Base-by-base conservation (phyloP, 352 stramenopile genomes). In the Phytopythium ostracodes region DNA sequence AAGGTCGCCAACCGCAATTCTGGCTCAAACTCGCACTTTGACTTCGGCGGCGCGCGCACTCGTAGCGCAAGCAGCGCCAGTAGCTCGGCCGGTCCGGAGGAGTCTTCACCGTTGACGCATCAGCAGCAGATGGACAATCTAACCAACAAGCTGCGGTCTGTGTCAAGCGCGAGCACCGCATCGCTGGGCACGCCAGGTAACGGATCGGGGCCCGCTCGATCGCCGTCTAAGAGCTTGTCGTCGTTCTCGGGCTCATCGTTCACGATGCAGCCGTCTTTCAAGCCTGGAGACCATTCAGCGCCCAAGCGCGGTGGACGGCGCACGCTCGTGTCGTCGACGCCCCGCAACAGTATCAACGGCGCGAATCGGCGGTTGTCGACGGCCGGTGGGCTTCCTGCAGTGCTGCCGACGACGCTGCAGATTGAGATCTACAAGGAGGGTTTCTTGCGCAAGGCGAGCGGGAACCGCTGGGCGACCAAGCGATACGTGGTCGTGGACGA, bases 401-500 rank as follows among this genome's bases (percentile, higher is more conserved):
- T 92, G 31, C 63, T 94, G 24, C 82, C 82, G 5, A 76, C 82
- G 11, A 91, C 81, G 38, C 50, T 94, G 1, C 79, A 91, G 27
- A 76, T 92, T 43, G 73, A 89, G 63, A 75, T 94, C 56, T 75
- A 91, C 61, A 96, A 94, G 58, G 79, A 92, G 49, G 88, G 87
- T 22, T 94, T 88, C 60, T 52, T 96, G 47, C 84, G 82, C 65
- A 96, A 91, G 61, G 81, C 84, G 18, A 95, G 84, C 29, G 86
- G 86, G 4, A 88, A 85, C 66, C 84, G 84, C 6, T 89, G 85
- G 77, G 88, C 88, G 7, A 91, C 76, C 18, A 95, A 95, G 67
- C 85, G 88, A 5, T 93, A 95, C 66, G 88, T 96, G 43, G 85
- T 96, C 67, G 75, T 95, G 18, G 88, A 96, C 57, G 83, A 94